These are phyloP conservation scores for Stygiomarasmius scandens DNA, from an alignment of 1,284 basidiomycete species.

Conservation along the genomic window DNA sequence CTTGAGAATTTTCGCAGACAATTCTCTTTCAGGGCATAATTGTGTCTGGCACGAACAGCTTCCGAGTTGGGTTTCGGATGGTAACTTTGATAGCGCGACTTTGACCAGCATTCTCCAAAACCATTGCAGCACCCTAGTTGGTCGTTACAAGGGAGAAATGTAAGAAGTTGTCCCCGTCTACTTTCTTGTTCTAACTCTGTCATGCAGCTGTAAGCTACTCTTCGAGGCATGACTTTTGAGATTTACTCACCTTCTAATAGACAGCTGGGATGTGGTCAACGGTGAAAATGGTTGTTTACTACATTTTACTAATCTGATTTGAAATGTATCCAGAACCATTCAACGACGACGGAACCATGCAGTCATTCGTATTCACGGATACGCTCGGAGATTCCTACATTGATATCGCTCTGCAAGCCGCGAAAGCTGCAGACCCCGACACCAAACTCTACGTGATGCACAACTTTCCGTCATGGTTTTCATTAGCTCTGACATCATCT, in stretches of 20 bases:
- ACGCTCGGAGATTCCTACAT: conserved; percentile 25
- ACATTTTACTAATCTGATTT: too few relatives aligned
- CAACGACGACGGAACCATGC: conserved; percentile 54
- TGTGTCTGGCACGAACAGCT: conserved; percentile 62
- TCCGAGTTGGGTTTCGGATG: conserved; percentile 50
- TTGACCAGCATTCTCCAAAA: conserved; percentile 47
- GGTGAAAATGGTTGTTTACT: conserved; percentile 22
- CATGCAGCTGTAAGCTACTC: too few relatives aligned
- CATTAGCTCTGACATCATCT: conserved; percentile 1
- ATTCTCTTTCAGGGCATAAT: conserved; percentile 39
- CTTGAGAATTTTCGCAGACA: background rate
- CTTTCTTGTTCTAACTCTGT: too few relatives aligned
- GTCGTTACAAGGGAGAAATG: conserved; percentile 53
- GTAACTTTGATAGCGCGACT: conserved; percentile 44
- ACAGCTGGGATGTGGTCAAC: conserved; percentile 35
- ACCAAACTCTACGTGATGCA: conserved; percentile 21
- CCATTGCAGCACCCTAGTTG: conserved; percentile 49
- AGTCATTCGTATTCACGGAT: conserved; percentile 22
- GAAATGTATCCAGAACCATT: conserved; percentile 44
- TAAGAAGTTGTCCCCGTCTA: too few relatives aligned
- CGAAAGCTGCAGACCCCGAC: conserved; percentile 26
- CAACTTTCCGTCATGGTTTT: background rate
- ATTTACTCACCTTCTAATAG: conserved; percentile 15
- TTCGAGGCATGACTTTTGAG: too few relatives aligned
- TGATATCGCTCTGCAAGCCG: conserved; percentile 26